Evolutionary conservation across 2,329 filamentous ascomycete genomes (phyloP).

Genomic region (Mollisia scopiformis): DNA sequence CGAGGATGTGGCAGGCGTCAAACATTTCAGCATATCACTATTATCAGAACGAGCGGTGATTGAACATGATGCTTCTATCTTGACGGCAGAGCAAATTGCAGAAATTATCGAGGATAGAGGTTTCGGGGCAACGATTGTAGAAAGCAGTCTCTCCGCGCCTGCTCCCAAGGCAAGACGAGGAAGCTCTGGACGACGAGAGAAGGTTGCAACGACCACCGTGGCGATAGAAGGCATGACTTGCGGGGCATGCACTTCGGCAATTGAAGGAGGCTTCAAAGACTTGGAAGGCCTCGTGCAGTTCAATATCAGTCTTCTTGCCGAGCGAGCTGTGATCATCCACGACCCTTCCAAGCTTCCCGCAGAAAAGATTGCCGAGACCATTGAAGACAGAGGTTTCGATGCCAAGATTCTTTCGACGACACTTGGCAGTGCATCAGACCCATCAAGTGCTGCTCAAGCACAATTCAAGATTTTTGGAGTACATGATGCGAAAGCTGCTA

Average conservation of each 20-base stretch:
- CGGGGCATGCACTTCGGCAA: conserved; percentile 90
- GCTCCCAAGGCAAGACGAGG: conserved; percentile 36
- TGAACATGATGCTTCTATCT: conserved; percentile 68
- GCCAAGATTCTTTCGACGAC: conserved; percentile 80
- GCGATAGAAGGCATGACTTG: conserved; percentile 97
- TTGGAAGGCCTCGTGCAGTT: conserved; percentile 82
- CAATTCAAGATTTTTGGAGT: conserved; percentile 86
- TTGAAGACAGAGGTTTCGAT: conserved; percentile 90
- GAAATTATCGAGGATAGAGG: conserved; percentile 71
- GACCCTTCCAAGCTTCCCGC: conserved; percentile 71
- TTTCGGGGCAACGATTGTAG: conserved; percentile 79
- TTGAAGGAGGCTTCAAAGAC: conserved; percentile 79
- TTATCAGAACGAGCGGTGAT: conserved; percentile 85
- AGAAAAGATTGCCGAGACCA: conserved; percentile 77
- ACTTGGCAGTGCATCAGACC: conserved; percentile 57
- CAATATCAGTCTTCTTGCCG: conserved; percentile 92
- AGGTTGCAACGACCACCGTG: conserved; percentile 75
- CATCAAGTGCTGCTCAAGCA: conserved; percentile 60
- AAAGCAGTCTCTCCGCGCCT: conserved; percentile 58
- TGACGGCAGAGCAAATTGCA: conserved; percentile 55
- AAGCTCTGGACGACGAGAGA: conserved; percentile 31
- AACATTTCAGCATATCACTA: conserved; percentile 79
- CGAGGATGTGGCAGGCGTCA: conserved; percentile 72
- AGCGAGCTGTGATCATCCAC: conserved; percentile 87
- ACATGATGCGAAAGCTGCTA: conserved; percentile 71